Conservation (phyloP, 139 green algal species). For the Micromonas commoda region DNA sequence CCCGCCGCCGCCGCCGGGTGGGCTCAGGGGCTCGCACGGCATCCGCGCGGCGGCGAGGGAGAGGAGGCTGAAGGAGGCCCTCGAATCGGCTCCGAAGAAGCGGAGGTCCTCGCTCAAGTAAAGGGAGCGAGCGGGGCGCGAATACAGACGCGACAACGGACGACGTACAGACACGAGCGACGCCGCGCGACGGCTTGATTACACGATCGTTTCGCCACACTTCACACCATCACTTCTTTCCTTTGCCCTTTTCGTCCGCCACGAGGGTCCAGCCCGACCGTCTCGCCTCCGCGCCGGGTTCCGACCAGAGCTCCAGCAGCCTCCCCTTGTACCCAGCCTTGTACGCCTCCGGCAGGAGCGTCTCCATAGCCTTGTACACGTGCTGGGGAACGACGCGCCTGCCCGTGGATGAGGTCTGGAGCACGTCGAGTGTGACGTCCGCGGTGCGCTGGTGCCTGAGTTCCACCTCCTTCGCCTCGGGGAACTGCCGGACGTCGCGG, state of each 20-base stretch:
- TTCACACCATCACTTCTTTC: not conserved
- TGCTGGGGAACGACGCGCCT: conserved; percentile 13
- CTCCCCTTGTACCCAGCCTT: conserved; percentile 30
- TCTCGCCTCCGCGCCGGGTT: not conserved
- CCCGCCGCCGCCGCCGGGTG: no score
- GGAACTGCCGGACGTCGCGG: conserved; percentile 24
- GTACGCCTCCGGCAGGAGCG: conserved; percentile 63
- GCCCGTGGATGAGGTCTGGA: conserved; percentile 34
- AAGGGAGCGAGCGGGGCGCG: no score
- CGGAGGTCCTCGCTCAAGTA: not conserved
- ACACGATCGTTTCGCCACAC: no score
- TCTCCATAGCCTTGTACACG: conserved; percentile 60
- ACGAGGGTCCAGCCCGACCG: conserved; percentile 49
- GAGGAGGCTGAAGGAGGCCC: not conserved
- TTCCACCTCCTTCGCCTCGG: conserved; percentile 59
- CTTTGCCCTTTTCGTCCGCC: not conserved
- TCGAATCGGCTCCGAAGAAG: not conserved
- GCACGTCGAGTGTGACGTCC: conserved; percentile 78
- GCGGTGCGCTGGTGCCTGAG: conserved; percentile 83
- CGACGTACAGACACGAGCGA: not conserved
- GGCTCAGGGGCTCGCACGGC: not conserved
- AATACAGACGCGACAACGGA: no score
- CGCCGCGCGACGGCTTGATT: not conserved
- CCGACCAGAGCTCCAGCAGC: conserved; percentile 62
- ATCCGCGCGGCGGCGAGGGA: not conserved